Conservation (phyloP, 2,329 filamentous ascomycete genomes). For the Aspergillus quadrilineatus region DNA sequence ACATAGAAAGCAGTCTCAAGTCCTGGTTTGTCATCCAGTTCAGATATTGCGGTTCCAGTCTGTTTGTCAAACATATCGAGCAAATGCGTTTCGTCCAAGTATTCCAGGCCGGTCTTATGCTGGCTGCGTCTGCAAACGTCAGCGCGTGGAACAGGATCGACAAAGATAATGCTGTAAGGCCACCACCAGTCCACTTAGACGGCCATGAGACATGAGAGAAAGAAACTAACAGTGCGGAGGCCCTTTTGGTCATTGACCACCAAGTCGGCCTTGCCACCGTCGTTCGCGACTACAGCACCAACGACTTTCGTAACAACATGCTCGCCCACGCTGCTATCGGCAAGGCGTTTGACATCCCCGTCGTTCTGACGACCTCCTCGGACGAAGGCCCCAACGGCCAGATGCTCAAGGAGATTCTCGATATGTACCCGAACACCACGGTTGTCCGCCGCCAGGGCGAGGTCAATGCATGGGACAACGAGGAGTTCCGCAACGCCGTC, state of each 20-base stretch:
- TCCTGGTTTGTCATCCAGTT: not conserved
- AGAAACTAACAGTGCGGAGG: not conserved
- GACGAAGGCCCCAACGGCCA: constrained; percentile 70
- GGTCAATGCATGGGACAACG: constrained; percentile 75
- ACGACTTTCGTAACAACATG: constrained; percentile 65
- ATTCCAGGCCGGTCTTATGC: constrained; percentile 5
- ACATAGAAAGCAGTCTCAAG: too few species aligned
- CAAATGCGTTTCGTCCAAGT: not conserved
- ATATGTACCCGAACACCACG: constrained; percentile 66
- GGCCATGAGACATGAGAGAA: not conserved
- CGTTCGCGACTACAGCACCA: constrained; percentile 66
- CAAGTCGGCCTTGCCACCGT: constrained; percentile 38
- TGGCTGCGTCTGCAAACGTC: constrained; percentile 5
- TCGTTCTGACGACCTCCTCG: constrained; percentile 69
- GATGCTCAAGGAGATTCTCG: constrained; percentile 66
- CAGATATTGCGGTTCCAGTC: not conserved
- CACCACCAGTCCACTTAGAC: not conserved
- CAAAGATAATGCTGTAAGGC: constrained; percentile 9
- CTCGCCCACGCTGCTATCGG: constrained; percentile 67
- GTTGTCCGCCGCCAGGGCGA: constrained; percentile 68
- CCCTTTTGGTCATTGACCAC: constrained; percentile 6
- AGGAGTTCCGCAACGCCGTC: constrained; percentile 65
- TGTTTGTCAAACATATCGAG: not conserved
- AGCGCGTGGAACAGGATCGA: constrained; percentile 9
- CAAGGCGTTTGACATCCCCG: constrained; percentile 65